Evolutionary conservation across 1,284 basidiomycete genomes (phyloP).

Genomic region (Tylopilus orsonianus): DNA sequence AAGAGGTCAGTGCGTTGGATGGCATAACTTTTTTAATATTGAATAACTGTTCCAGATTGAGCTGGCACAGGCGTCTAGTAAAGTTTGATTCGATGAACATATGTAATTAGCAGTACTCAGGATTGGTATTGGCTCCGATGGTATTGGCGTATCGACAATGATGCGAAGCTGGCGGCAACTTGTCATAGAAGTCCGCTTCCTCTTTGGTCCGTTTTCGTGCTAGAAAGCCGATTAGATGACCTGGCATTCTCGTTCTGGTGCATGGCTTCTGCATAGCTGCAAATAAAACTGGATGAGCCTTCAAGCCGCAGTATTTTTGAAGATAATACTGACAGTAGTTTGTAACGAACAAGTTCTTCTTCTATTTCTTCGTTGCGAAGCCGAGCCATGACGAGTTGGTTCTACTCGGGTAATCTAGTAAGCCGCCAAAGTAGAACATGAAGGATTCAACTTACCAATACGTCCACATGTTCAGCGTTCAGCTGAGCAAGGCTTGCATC

Average conservation of each 20-base stretch:
- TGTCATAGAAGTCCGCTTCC: slow-evolving; percentile 36
- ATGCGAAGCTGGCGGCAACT: not conserved
- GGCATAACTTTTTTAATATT: not conserved
- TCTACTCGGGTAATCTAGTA: slow-evolving; percentile 45
- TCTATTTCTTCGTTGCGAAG: slow-evolving; percentile 89
- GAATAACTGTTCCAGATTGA: slow-evolving; percentile 31
- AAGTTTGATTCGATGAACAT: slow-evolving; percentile 10
- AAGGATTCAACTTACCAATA: slow-evolving; percentile 50
- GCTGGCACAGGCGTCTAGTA: slow-evolving; percentile 20
- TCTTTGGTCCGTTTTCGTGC: slow-evolving; percentile 30
- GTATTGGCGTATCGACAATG: slow-evolving; percentile 14
- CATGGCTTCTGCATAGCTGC: slow-evolving; percentile 86
- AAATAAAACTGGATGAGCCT: not conserved
- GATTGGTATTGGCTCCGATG: slow-evolving; percentile 9
- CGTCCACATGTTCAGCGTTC: slow-evolving; percentile 76
- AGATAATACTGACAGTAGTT: slow-evolving; percentile 67
- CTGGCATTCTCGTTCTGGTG: slow-evolving; percentile 80
- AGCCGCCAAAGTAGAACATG: not conserved
- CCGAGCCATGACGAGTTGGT: slow-evolving; percentile 85
- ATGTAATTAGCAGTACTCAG: slow-evolving; percentile 4
- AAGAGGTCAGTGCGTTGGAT: slow-evolving; percentile 50
- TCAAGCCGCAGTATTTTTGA: not conserved
- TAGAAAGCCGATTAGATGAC: slow-evolving; percentile 69
- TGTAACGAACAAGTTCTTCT: slow-evolving; percentile 87
- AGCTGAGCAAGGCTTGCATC: slow-evolving; percentile 78